Conservation (phyloP, 2,329 filamentous ascomycete genomes). For the Sporothrix pseudoabietina region DNA sequence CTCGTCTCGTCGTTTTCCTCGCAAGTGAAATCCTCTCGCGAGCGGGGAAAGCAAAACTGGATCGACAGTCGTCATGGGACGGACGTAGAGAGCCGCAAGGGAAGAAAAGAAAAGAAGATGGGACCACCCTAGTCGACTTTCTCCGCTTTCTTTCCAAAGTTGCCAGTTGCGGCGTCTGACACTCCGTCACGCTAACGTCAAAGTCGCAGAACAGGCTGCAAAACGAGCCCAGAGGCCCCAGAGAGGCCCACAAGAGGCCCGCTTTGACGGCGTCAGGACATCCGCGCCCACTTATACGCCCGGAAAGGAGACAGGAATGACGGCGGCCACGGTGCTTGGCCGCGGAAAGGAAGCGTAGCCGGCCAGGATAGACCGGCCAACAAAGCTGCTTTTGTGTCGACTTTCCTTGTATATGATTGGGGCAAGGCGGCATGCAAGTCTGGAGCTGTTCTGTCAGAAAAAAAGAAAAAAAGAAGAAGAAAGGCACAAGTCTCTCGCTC, state of each 20-base stretch:
- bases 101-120: background rate
- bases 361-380: background rate
- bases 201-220: background rate
- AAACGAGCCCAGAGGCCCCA: background rate
- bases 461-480: background rate
- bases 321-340: background rate
- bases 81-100: background rate
- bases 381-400: background rate
- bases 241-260: background rate
- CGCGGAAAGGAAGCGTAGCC: background rate
- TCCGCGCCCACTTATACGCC: background rate
- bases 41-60: conserved; percentile 15
- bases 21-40: background rate
- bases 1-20: background rate
- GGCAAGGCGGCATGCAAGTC: background rate
- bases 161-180: conserved; percentile 6
- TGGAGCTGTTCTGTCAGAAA: background rate
- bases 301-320: background rate
- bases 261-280: background rate
- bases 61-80: background rate
- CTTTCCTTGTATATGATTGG: background rate
- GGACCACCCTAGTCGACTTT: background rate
- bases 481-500: background rate
- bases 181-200: background rate
- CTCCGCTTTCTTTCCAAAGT: background rate